Conservation (phyloP, 2,329 filamentous ascomycete species). For the Pseudogymnoascus sp. region DNA sequence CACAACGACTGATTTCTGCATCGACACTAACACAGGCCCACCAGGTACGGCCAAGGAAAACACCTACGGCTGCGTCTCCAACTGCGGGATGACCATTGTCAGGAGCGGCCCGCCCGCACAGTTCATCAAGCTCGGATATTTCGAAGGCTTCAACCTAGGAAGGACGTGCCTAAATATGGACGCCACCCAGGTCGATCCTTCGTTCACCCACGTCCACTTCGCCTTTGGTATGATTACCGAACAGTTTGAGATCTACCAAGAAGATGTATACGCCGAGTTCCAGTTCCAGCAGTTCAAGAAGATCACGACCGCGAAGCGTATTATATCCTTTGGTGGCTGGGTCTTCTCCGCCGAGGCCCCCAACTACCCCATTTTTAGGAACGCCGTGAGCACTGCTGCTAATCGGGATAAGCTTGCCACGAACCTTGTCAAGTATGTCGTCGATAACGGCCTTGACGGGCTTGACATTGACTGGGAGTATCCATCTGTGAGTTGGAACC, state of each 20-base stretch:
- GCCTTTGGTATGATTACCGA: constrained; percentile 27
- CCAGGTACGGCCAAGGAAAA: constrained; percentile 29
- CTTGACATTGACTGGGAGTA: constrained; percentile 29
- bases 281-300: constrained; percentile 29
- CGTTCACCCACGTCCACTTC: constrained; percentile 26
- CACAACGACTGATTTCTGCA: constrained; percentile 30
- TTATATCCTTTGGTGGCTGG: constrained; percentile 40
- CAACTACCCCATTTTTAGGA: constrained; percentile 31
- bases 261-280: constrained; percentile 17
- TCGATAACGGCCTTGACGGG: constrained; percentile 26
- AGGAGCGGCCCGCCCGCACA: constrained; percentile 15
- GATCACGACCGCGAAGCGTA: constrained; percentile 24
- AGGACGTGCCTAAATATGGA: constrained; percentile 26
- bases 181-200: constrained; percentile 18
- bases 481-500: constrained; percentile 18
- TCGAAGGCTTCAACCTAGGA: constrained; percentile 26
- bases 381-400: constrained; percentile 21
- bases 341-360: constrained; percentile 31
- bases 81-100: constrained; percentile 32
- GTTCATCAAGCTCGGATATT: constrained; percentile 28
- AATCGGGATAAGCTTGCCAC: constrained; percentile 29
- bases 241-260: constrained; percentile 24
- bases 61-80: constrained; percentile 33
- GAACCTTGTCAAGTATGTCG: constrained; percentile 28
- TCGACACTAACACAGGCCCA: constrained; percentile 15